Conservation (phyloP, 1,284 basidiomycete species). For the Heterobasidion annosum region DNA sequence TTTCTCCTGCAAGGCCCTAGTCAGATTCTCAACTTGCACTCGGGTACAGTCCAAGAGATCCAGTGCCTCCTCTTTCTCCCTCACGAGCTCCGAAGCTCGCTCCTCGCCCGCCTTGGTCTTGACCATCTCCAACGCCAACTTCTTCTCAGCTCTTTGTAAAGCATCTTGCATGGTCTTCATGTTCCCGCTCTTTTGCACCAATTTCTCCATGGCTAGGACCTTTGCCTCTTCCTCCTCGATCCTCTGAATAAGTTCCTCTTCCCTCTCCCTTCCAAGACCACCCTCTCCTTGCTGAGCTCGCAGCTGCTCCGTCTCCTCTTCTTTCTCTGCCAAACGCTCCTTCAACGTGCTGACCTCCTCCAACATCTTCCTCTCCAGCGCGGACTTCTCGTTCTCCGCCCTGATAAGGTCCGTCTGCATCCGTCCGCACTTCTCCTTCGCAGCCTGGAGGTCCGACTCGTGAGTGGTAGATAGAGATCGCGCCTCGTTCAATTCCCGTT, state of each 20-base stretch:
- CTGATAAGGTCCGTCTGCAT: constrained; percentile 39
- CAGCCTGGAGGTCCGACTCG: constrained; percentile 29
- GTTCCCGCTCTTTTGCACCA: constrained; percentile 28
- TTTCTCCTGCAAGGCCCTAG: constrained; percentile 18
- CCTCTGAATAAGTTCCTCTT: constrained; percentile 46
- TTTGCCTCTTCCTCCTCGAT: constrained; percentile 62
- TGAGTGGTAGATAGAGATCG: constrained; percentile 32
- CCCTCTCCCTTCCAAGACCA: constrained; percentile 27
- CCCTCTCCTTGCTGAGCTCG: constrained; percentile 23
- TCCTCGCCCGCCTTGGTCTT: constrained; percentile 25
- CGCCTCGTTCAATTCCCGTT: constrained; percentile 43
- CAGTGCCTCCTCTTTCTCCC: constrained; percentile 38
- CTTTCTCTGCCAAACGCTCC: constrained; percentile 29
- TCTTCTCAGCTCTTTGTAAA: constrained; percentile 28
- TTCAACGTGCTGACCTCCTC: constrained; percentile 39
- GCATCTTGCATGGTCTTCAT: constrained; percentile 26
- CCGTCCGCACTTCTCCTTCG: constrained; percentile 37
- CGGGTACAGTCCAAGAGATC: constrained; percentile 30
- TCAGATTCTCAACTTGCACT: constrained; percentile 19
- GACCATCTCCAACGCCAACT: constrained; percentile 32
- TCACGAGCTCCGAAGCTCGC: constrained; percentile 25
- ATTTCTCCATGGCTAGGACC: constrained; percentile 40
- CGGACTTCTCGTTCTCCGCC: constrained; percentile 51
- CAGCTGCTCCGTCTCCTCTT: constrained; percentile 10
- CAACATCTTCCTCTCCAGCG: constrained; percentile 35